Conservation (phyloP, 1,284 basidiomycete species). For the Cerrena zonata region DNA sequence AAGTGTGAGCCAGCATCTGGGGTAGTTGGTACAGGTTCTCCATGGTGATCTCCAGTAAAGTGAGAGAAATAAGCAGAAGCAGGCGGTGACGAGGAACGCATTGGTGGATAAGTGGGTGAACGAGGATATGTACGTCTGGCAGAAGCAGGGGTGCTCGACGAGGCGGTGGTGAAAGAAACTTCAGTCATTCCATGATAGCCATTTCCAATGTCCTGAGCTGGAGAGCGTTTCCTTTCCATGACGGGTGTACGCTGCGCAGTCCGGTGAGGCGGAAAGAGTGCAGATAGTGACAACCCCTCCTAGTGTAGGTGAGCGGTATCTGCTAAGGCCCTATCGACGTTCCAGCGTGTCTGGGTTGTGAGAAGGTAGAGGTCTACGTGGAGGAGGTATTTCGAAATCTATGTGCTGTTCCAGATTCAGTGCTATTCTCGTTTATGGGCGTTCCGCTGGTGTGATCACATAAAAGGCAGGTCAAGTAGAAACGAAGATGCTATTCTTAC, state of each 20-base stretch:
- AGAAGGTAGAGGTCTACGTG: neutral
- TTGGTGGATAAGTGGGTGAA: conserved; percentile 8
- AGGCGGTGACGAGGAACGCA: conserved; percentile 56
- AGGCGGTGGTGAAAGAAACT: conserved; percentile 11
- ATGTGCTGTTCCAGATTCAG: too few relatives aligned
- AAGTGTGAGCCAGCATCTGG: conserved; percentile 67
- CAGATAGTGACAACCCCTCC: too few relatives aligned
- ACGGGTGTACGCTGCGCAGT: neutral
- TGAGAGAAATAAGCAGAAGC: conserved; percentile 72
- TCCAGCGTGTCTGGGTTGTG: neutral
- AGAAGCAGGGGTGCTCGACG: conserved; percentile 12
- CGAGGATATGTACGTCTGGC: conserved; percentile 8
- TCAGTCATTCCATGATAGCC: neutral
- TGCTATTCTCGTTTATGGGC: too few relatives aligned
- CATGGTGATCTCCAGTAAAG: conserved; percentile 42
- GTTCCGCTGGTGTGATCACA: neutral
- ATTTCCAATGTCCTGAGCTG: neutral
- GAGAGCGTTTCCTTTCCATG: conserved; percentile 4
- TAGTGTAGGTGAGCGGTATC: too few relatives aligned
- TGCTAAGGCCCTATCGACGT: too few relatives aligned
- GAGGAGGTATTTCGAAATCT: too few relatives aligned
- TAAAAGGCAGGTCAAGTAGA: neutral
- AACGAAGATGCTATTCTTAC: too few relatives aligned
- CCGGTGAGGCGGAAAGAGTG: too few relatives aligned
- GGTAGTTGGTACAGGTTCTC: conserved; percentile 45